phyloP scores from a whole-genome alignment of 805 yeast genomes.

The Ogataea ganodermae region DNA sequence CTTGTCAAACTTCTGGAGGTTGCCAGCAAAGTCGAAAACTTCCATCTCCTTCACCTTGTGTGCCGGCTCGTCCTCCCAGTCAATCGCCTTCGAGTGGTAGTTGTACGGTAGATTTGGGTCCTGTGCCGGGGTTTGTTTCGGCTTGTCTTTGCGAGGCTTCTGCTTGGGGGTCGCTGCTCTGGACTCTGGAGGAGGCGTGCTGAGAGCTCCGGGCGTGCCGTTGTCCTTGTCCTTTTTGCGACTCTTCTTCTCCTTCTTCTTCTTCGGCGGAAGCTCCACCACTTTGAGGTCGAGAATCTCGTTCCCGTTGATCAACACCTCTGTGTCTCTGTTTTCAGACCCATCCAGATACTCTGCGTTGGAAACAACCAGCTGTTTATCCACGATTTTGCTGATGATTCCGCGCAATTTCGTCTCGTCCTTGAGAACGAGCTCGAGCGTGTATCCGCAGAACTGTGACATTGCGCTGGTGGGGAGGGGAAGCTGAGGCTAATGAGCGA shows the following conservation, averaged over 20 bases:
- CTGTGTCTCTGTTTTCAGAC: conserved; percentile 23
- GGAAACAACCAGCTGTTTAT: conserved; percentile 30
- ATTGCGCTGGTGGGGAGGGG: conserved; percentile 12
- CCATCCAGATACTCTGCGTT: conserved; percentile 36
- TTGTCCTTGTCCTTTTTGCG: conserved; percentile 14
- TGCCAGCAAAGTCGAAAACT: conserved; percentile 86
- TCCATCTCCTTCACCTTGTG: conserved; percentile 46
- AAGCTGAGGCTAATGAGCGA: not conserved
- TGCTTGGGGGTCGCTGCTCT: conserved; percentile 17
- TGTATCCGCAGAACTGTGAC: conserved; percentile 49
- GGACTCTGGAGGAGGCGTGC: conserved; percentile 5
- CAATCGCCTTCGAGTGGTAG: conserved; percentile 35
- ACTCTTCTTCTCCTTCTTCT: conserved; percentile 28
- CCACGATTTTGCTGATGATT: conserved; percentile 26
- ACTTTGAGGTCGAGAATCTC: conserved; percentile 58
- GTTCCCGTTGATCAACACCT: conserved; percentile 34
- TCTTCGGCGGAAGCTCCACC: conserved; percentile 48
- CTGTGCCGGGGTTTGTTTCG: conserved; percentile 13
- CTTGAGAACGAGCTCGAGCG: conserved; percentile 45
- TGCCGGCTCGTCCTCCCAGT: conserved; percentile 53
- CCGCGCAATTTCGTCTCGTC: conserved; percentile 35
- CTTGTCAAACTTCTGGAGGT: conserved; percentile 81
- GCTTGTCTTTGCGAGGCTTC: conserved; percentile 21
- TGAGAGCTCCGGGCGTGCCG: conserved; percentile 3
- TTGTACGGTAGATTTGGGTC: conserved; percentile 25